Base-by-base conservation (phyloP, 495 filamentous ascomycete species). In the Aspergillus diversus region DNA sequence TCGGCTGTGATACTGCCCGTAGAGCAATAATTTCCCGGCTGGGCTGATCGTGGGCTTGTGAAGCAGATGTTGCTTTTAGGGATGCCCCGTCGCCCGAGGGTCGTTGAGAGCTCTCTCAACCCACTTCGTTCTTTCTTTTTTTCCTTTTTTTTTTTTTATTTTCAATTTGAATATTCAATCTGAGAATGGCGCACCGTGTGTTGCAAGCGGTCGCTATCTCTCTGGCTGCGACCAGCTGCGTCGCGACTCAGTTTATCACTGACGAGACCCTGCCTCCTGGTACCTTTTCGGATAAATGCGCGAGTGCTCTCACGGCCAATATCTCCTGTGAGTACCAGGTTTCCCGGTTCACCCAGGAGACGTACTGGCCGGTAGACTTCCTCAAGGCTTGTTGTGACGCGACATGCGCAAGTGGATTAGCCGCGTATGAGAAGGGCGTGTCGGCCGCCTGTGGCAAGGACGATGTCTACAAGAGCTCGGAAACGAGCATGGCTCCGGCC, bases 191-290 rank as follows among this genome's bases (percentile, higher is more conserved):
- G 37, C 13, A 39, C 37, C 37, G 37, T 39, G 8, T 39, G 8
- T 7, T 39, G 8, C 37, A 39, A 39, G 37, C 49, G 17, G 13
- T 52, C 32, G n/a, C 17, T 5, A 12, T 52, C n/a, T 52, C 49
- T 52, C 17, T 52, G n/a, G 49, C 17, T 12, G n/a, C 32, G 9
- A 52, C 49, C 17, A 12, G 49, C 32, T 31, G 49, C 8, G n/a
- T 34, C 35, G 52, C 52, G 21, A 34, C 11, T 32, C 52, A 55
- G 33, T 55, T 55, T 32, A 34, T 55, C 12, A 55, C 52, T 5
- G 52, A 55, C 2, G 34, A 33, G 5, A 55, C 52, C 12, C 52
- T 55, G 9, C 52, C 52, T 8, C 1, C 3, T 7, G 52, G 33
- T 4, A 34, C 52, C n/a, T 32, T 55, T 8, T 55, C 52, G 1